phyloP scores from a whole-genome alignment of 176 grass and related monocot species.

The Oropetium thomaeum region DNA sequence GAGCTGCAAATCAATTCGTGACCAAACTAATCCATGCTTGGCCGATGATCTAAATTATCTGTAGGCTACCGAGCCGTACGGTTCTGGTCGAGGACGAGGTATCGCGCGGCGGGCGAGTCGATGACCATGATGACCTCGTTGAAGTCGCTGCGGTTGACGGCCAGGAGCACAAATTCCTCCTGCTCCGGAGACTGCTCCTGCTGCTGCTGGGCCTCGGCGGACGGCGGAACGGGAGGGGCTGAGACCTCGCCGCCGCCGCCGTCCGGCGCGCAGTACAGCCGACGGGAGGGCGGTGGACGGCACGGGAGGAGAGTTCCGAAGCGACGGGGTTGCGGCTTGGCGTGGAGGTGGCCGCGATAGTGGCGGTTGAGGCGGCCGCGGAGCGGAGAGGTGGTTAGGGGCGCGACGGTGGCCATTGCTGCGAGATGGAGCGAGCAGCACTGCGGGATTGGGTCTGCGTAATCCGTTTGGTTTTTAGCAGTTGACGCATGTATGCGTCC shows the following conservation, averaged over 20 bases:
- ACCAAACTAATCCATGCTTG: not conserved
- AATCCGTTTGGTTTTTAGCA: not conserved
- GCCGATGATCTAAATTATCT: not conserved
- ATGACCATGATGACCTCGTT: constrained; percentile 81
- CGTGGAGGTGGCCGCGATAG: not conserved
- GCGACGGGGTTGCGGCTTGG: not conserved
- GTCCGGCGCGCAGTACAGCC: constrained; percentile 21
- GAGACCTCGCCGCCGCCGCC: constrained; percentile 30
- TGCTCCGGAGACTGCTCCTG: constrained; percentile 2
- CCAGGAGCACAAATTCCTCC: constrained; percentile 57
- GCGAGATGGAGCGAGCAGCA: constrained; percentile 3
- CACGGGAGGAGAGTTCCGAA: not conserved
- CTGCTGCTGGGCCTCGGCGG: constrained; percentile 6
- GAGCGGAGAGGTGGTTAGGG: constrained; percentile 27
- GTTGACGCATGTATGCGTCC: not conserved
- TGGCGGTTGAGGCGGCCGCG: not conserved
- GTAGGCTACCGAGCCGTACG: constrained; percentile 21
- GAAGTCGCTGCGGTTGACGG: constrained; percentile 44
- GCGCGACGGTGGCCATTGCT: constrained; percentile 41
- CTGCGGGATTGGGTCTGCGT: not conserved
- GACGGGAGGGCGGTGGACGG: not conserved
- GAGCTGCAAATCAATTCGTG: not conserved
- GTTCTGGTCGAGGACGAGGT: constrained; percentile 70
- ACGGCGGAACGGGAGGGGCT: not conserved
- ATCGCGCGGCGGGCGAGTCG: constrained; percentile 54